Evolutionary conservation across 306 rosid species (phyloP), one percentile per base, ranked within the genome.

Genomic region (Citrullus amarus): DNA sequence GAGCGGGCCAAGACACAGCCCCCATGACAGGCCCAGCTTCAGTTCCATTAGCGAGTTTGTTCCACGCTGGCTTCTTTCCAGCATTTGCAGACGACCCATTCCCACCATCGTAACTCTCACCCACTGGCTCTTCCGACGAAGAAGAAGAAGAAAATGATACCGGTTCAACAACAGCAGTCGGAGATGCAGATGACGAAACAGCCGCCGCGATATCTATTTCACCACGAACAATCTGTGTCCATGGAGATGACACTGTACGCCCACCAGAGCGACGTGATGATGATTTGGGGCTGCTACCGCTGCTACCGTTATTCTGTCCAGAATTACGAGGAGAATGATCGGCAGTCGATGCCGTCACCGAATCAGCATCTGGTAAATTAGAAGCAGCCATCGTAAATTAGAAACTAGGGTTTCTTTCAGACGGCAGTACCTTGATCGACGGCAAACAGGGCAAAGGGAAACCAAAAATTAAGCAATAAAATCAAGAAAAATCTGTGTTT

Each of bases 11-110:
- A 16, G 95, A 88, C 10, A 70, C 88, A 9, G 87, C 88, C 43
- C 90, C 96, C 86, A 92, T 89, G 68, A 90, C 96, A 10, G 89
- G 88, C 54, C 81, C 90, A 82, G 78, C 83, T 81, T 88, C 95
- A 6, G 82, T 85, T 18, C 89, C 96, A 78, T 89, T 87, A 30
- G 90, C 80, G 0, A 93, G 89, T 87, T 82, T 92, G 58, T 85
- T 93, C 97, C 97, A 93, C 25, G 77, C 98, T 4, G 85, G 91
- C 87, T 84, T 89, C 89, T 86, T 89, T 46, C 79, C 89, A 4
- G 77, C 85, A 80, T 83, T 82, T 69, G 84, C 88, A 65, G 78
- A 65, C 22, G 44, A 38, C 44, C 79, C 85, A 70, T 54, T 65
- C 0, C 83, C 82, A 60, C 77, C 75, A 54, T 90, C 92, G 0